Percentiles rank a stretch among this genome's conserved stretches.
Conservation (phyloP, 495 filamentous ascomycete species). For the Mytilinidion resinicola region DNA sequence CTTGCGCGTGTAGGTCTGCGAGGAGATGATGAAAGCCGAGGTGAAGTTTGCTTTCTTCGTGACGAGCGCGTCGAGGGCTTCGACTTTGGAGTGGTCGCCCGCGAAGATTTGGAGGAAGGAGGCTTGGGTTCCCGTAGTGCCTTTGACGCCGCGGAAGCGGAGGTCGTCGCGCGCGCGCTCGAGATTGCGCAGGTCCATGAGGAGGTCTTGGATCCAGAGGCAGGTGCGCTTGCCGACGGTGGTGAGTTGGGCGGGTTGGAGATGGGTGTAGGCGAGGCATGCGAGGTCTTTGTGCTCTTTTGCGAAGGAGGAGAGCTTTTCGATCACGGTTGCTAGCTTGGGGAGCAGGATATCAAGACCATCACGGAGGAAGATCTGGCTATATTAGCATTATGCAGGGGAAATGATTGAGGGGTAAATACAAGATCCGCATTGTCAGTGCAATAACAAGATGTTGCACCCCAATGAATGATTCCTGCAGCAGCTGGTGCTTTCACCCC, state of each 20-base stretch:
- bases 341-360: constrained; percentile 70
- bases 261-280: constrained; percentile 78
- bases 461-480: constrained; percentile 82
- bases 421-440: constrained; percentile 81
- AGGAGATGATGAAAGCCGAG: constrained; percentile 64
- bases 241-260: constrained; percentile 61
- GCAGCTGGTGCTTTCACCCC: constrained; percentile 70
- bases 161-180: constrained; percentile 68
- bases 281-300: constrained; percentile 63
- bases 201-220: constrained; percentile 82
- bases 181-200: constrained; percentile 80
- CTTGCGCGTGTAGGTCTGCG: constrained; percentile 77
- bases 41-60: constrained; percentile 80
- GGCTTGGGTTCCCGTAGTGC: constrained; percentile 67
- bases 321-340: constrained; percentile 79
- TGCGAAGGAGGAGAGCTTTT: constrained; percentile 73
- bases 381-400: constrained; percentile 3
- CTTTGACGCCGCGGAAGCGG: constrained; percentile 62
- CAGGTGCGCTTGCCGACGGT: constrained; percentile 77
- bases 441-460: constrained; percentile 47
- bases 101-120: constrained; percentile 80
- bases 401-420: neutral
- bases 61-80: constrained; percentile 64
- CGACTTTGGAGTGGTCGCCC: constrained; percentile 71
- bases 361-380: constrained; percentile 64